These are phyloP conservation scores for Chytridium lagenaria DNA, from an alignment of 371 early-diverging fungal species.

Conservation along the genomic window DNA sequence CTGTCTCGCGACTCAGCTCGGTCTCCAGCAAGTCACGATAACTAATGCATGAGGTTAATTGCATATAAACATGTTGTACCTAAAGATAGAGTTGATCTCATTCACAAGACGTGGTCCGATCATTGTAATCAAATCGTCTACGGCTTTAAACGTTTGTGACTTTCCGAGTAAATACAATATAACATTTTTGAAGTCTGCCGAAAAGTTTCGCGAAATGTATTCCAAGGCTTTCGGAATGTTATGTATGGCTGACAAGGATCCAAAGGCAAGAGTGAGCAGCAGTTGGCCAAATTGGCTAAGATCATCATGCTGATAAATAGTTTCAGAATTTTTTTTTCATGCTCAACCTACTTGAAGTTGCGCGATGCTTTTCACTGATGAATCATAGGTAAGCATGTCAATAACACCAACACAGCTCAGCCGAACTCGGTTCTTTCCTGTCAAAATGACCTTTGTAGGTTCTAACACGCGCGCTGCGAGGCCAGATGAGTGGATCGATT, in stretches of 20 bases:
- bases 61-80: conserved; percentile 51
- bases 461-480: conserved; percentile 81
- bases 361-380: conserved; percentile 60
- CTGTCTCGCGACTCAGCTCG: conserved; percentile 80
- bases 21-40: conserved; percentile 82
- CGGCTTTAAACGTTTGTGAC: conserved; percentile 72
- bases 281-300: conserved; percentile 86
- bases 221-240: conserved; percentile 78
- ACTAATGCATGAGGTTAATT: conserved; percentile 28
- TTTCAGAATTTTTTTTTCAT: neutral
- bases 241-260: conserved; percentile 68
- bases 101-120: conserved; percentile 78
- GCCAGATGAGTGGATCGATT: conserved; percentile 78
- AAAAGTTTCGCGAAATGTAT: conserved; percentile 74
- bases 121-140: conserved; percentile 85
- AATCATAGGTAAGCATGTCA: conserved; percentile 80
- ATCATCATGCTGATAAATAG: conserved; percentile 81
- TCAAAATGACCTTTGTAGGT: conserved; percentile 80
- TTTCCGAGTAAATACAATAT: conserved; percentile 80
- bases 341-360: conserved; percentile 74
- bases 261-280: conserved; percentile 77
- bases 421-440: conserved; percentile 84
- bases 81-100: conserved; percentile 74
- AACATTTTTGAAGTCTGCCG: conserved; percentile 79
- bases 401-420: conserved; percentile 81